These are phyloP conservation scores for Clarireedia monteithiana DNA, from an alignment of 2,329 filamentous ascomycete species.

Conservation along the genomic window DNA sequence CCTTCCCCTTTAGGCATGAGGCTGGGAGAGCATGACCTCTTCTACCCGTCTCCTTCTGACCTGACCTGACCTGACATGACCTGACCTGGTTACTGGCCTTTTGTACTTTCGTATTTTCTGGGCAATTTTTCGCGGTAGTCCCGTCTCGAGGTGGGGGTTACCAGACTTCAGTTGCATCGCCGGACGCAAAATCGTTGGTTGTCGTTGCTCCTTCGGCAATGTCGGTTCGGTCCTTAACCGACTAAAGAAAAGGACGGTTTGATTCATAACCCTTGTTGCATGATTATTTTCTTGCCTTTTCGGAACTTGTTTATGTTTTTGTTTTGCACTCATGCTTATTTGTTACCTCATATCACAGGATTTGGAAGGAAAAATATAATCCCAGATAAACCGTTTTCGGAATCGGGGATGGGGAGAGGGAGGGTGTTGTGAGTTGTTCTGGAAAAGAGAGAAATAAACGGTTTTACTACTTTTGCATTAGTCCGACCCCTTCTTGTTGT, in stretches of 20 bases:
- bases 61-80: background rate
- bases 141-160: background rate
- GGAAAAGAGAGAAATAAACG: too few relatives aligned
- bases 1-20: background rate
- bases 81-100: background rate
- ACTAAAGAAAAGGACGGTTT: too few relatives aligned
- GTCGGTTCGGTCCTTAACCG: background rate
- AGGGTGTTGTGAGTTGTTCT: too few relatives aligned
- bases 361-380: slow-evolving; percentile 96
- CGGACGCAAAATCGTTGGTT: slow-evolving; percentile 5
- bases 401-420: too few relatives aligned
- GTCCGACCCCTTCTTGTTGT: too few relatives aligned
- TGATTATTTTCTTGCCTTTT: background rate
- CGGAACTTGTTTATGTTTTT: background rate
- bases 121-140: background rate
- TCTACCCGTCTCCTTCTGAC: background rate
- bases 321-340: background rate
- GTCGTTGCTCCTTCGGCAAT: slow-evolving; percentile 5
- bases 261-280: background rate
- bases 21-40: background rate
- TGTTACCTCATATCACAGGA: slow-evolving; percentile 40
- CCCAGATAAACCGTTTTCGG: slow-evolving; percentile 13
- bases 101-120: background rate
- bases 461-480: too few relatives aligned
- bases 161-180: background rate